Evolutionary conservation across 768 basidiomycete species (phyloP), one percentile per base, ranked within the genome.

Genomic region (Boletus rubroflammeus): DNA sequence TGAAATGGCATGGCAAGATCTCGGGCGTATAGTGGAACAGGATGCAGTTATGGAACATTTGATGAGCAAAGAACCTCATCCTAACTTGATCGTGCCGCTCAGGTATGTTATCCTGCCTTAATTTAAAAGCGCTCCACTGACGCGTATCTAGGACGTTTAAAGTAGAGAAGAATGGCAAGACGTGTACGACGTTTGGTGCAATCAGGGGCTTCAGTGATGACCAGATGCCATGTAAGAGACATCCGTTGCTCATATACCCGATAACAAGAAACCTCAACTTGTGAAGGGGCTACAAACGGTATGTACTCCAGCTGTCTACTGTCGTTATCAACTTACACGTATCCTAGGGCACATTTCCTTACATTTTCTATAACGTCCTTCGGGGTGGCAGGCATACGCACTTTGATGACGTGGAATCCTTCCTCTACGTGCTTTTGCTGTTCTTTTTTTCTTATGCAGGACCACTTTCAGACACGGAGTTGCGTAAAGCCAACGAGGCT

Each of bases 381-480:
- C 15, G 13, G 11, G 54, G 51, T 11, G 7, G 15, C 2, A 35
- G 5, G 13, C 59, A 57, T 32, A 55, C 59, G 0, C 52, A 50
- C 3, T 55, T 48, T 2, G 56, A 62, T 42, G 57, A 63, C 6
- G 40, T 62, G 11, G 60, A 59, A 7, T 62, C 61, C 2, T 57
- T 63, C 25, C 44, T 62, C 25, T 63, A 61, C 9, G 57, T 62
- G 5, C 35, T 60, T 3, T 28, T 58, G 5, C 21, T 62, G 8
- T 60, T 60, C 51, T 57, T 60, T 40, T 55, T 60, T 21, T 53
- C 54, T 0, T 56, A 36, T 17, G 36, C 36, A 3, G 9, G 36
- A 8, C 36, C 36, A 17, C 36, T 36, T 36, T 36, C 36, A 0
- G 32, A 47, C 26, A 23, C 26, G 10, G 23, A 29, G 6, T 39